A percentile compares a stretch with the other conserved stretches of the same genome.
Conservation (phyloP, 2,329 filamentous ascomycete genomes). For the Beauveria rudraprayagi region DNA sequence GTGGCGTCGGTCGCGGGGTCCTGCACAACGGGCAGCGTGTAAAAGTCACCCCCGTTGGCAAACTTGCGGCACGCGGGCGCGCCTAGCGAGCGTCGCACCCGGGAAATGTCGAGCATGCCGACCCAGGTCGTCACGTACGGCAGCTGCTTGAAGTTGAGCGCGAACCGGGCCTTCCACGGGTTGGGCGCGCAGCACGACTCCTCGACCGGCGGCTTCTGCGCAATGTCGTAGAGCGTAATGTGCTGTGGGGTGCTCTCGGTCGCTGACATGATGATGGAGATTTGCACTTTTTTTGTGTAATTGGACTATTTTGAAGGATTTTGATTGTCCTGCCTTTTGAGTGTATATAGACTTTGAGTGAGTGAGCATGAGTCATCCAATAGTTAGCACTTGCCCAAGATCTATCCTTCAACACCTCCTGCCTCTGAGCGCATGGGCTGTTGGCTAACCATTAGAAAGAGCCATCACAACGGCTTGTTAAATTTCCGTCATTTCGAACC, state of each 20-base stretch:
- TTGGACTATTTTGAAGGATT: not conserved
- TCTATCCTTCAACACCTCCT: no score
- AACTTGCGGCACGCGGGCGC: constrained; percentile 44
- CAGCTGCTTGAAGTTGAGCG: constrained; percentile 34
- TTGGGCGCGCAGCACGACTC: constrained; percentile 21
- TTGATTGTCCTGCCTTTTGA: not conserved
- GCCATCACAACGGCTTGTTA: no score
- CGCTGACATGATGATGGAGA: not conserved
- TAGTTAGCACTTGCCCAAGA: not conserved
- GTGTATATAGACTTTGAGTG: not conserved
- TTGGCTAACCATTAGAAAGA: no score
- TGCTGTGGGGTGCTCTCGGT: not conserved
- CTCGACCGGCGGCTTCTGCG: constrained; percentile 23
- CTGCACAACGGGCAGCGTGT: constrained; percentile 50
- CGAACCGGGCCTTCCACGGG: constrained; percentile 28
- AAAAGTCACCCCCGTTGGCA: constrained; percentile 48
- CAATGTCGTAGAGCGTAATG: constrained; percentile 36
- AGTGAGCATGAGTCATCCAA: not conserved
- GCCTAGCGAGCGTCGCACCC: constrained; percentile 37
- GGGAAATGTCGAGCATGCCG: constrained; percentile 40
- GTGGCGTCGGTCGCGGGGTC: constrained; percentile 32
- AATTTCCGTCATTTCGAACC: not conserved
- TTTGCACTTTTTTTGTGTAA: not conserved
- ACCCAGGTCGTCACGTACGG: constrained; percentile 38
- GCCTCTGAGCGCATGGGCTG: no score